Conservation (phyloP, 305 asterid species). For the Petunia hybrid region DNA sequence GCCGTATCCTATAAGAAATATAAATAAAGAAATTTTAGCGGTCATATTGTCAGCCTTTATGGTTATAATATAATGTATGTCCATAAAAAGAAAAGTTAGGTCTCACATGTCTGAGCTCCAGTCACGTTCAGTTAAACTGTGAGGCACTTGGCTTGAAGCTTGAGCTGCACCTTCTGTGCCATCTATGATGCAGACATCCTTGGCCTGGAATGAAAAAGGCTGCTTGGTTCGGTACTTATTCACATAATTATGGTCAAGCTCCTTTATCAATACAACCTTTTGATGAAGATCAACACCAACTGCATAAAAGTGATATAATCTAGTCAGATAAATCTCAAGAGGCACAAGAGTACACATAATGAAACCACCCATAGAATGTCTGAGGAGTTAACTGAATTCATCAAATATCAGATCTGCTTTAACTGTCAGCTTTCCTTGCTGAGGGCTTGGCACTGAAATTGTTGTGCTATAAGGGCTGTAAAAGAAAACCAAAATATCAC, state of each 20-base stretch:
- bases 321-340: slow-evolving; percentile 26
- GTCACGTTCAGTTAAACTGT: slow-evolving; percentile 44
- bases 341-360: not conserved
- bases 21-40: slow-evolving; percentile 10
- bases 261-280: slow-evolving; percentile 68
- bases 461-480: slow-evolving; percentile 86
- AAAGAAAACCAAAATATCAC: slow-evolving; percentile 39
- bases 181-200: slow-evolving; percentile 49
- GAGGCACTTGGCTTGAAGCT: slow-evolving; percentile 47
- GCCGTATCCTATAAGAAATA: not conserved
- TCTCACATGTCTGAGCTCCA: slow-evolving; percentile 66
- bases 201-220: slow-evolving; percentile 51
- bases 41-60: slow-evolving; percentile 12
- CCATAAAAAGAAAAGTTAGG: slow-evolving; percentile 11
- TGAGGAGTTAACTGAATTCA: slow-evolving; percentile 66
- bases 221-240: slow-evolving; percentile 51
- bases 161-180: slow-evolving; percentile 47
- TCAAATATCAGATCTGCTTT: slow-evolving; percentile 86
- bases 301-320: slow-evolving; percentile 48
- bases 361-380: slow-evolving; percentile 19
- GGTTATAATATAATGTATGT: not conserved
- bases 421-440: slow-evolving; percentile 77
- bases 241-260: slow-evolving; percentile 42
- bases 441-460: slow-evolving; percentile 63
- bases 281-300: slow-evolving; percentile 93